These are phyloP conservation scores for Torrubiella hemipterigena DNA, from an alignment of 2,329 filamentous ascomycete genomes.

Conservation along the genomic window DNA sequence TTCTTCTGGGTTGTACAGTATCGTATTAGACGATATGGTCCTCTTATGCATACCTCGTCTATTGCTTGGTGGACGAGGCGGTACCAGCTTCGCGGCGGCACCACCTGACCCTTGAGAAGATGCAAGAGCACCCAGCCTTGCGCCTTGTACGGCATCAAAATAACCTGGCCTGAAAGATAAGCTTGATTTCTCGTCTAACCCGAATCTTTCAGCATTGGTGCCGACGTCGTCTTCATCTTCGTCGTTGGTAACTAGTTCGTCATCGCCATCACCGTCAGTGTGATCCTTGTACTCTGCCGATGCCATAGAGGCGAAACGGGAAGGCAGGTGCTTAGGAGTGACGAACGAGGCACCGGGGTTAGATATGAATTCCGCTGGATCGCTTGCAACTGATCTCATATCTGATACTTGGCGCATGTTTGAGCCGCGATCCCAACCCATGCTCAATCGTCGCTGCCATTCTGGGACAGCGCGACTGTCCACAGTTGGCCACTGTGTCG, in stretches of 20 bases:
- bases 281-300: slow-evolving; percentile 44
- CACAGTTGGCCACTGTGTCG: slow-evolving; percentile 36
- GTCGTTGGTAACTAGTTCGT: slow-evolving; percentile 76
- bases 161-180: slow-evolving; percentile 17
- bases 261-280: slow-evolving; percentile 79
- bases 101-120: slow-evolving; percentile 19
- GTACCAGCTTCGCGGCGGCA: slow-evolving; percentile 13
- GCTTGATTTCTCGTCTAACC: slow-evolving; percentile 13
- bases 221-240: slow-evolving; percentile 51
- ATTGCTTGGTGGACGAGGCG: slow-evolving; percentile 18
- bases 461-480: slow-evolving; percentile 30
- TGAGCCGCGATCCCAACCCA: slow-evolving; percentile 34
- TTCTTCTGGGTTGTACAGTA: slow-evolving; percentile 64
- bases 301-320: slow-evolving; percentile 18
- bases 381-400: slow-evolving; percentile 47
- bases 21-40: slow-evolving; percentile 70
- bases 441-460: slow-evolving; percentile 41
- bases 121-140: slow-evolving; percentile 20
- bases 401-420: slow-evolving; percentile 41
- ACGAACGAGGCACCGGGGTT: slow-evolving; percentile 28
- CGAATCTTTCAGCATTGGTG: slow-evolving; percentile 26
- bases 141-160: slow-evolving; percentile 2
- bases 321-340: slow-evolving; percentile 21
- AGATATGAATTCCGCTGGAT: slow-evolving; percentile 51
- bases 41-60: slow-evolving; percentile 48